Evolutionary conservation across 768 basidiomycete species (phyloP), one percentile per base, ranked within the genome.

Genomic region (Boletus speciosus): DNA sequence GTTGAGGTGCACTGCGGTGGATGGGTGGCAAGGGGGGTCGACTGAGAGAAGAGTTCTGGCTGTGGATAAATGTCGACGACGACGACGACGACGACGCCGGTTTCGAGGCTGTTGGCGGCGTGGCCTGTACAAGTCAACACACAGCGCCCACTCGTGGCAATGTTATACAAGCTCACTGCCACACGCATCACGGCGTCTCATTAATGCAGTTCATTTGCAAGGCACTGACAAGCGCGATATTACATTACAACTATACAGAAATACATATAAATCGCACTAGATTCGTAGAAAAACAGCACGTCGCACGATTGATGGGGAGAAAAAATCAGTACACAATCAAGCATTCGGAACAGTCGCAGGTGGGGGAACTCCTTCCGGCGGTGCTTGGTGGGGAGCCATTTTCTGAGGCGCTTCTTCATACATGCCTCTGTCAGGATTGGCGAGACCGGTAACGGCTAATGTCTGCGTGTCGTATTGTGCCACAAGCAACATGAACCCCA

Each of bases 401-500:
- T 46, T 47, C 11, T 38, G 31, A 5, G 25, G 14, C 3, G 36
- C 12, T 2, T 12, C 43, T 27, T 23, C 57, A n/a, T 46, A 47
- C 2, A n/a, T 5, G 1, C 63, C 63, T 43, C 60, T 46, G 0
- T n/a, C 37, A 3, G 59, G 36, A 1, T 39, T 45, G 6, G 54
- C 58, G 23, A 66, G 56, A 1, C 56, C 52, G 1, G 65, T 58
- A 2, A 32, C 4, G 1, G 12, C 50, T 4, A 69, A 16, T 1
- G 7, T 2, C 11, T 6, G 29, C 1, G 31, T 16, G 21, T 40
- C 31, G 1, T 58, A 35, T 1, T 4, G 3, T 0, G 27, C 19
- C 27, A 66, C 6, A 3, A 56, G 52, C 4, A n/a, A 66, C 31
- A 76, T 61, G 54, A 61, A 73, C 43, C 61, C 53, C 44, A 71